These are phyloP conservation scores for Boehmeria nivea DNA, from an alignment of 306 rosid genomes.

Conservation along the genomic window DNA sequence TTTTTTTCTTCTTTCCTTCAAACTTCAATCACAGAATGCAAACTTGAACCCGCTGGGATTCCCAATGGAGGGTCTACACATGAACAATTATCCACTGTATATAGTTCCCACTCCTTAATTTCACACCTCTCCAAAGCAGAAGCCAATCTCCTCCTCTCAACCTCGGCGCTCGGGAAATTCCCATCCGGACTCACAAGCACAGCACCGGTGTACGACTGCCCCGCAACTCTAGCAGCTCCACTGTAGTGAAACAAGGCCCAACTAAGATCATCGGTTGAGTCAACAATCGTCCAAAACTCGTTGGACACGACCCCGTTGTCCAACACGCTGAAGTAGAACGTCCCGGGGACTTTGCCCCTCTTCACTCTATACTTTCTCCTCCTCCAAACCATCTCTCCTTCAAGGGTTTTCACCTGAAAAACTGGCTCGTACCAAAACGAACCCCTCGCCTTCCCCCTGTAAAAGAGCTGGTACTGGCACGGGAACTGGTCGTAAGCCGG, in stretches of 20 bases:
- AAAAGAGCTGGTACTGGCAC: slow-evolving; percentile 79
- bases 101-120: slow-evolving; percentile 73
- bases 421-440: slow-evolving; percentile 94
- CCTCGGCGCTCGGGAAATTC: slow-evolving; percentile 45
- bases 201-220: slow-evolving; percentile 79
- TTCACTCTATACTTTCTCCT: slow-evolving; percentile 71
- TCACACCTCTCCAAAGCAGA: slow-evolving; percentile 62
- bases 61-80: slow-evolving; percentile 60
- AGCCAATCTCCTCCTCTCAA: slow-evolving; percentile 30
- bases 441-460: slow-evolving; percentile 77
- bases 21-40: slow-evolving; percentile 24
- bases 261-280: slow-evolving; percentile 60
- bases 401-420: slow-evolving; percentile 74
- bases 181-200: slow-evolving; percentile 86
- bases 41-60: slow-evolving; percentile 62
- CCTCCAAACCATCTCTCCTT: slow-evolving; percentile 75
- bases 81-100: slow-evolving; percentile 52
- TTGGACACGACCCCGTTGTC: slow-evolving; percentile 89
- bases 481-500: slow-evolving; percentile 89
- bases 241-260: slow-evolving; percentile 84
- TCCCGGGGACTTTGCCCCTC: slow-evolving; percentile 60
- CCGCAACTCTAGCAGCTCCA: slow-evolving; percentile 85
- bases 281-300: slow-evolving; percentile 84
- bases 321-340: slow-evolving; percentile 69
- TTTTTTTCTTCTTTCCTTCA: too few relatives aligned